Conservation (phyloP, 306 rosid species). For the Corylus heterophylla region DNA sequence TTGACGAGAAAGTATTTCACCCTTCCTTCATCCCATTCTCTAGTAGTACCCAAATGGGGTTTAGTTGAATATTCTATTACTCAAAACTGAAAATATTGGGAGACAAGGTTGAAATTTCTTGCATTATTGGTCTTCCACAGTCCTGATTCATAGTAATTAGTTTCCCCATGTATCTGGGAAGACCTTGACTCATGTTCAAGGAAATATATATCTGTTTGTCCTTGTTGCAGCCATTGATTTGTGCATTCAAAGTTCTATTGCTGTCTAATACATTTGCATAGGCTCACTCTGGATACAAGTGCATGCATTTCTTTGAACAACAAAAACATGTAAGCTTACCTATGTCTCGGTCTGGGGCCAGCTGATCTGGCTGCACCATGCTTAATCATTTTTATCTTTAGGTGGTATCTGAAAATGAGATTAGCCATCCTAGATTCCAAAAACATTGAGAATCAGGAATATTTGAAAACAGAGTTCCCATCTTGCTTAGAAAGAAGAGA, state of each 20-base stretch:
- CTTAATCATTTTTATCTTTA: slow-evolving; percentile 26
- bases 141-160: neutral
- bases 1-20: too few species aligned
- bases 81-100: too few species aligned
- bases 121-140: neutral
- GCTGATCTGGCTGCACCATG: slow-evolving; percentile 27
- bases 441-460: slow-evolving; percentile 60
- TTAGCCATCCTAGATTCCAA: slow-evolving; percentile 83
- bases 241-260: neutral
- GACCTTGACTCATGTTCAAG: neutral
- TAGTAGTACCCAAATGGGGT: too few species aligned
- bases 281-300: neutral
- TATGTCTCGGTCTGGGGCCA: slow-evolving; percentile 17
- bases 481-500: slow-evolving; percentile 58
- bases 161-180: neutral
- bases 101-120: too few species aligned
- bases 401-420: slow-evolving; percentile 88
- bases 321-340: slow-evolving; percentile 15
- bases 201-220: slow-evolving; percentile 13
- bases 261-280: slow-evolving; percentile 15
- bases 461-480: slow-evolving; percentile 59
- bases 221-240: slow-evolving; percentile 6
- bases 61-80: too few species aligned
- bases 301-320: slow-evolving; percentile 12
- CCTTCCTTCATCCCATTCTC: too few species aligned